phyloP scores from a whole-genome alignment of 352 stramenopile species.

The Thraustotheca clavata region DNA sequence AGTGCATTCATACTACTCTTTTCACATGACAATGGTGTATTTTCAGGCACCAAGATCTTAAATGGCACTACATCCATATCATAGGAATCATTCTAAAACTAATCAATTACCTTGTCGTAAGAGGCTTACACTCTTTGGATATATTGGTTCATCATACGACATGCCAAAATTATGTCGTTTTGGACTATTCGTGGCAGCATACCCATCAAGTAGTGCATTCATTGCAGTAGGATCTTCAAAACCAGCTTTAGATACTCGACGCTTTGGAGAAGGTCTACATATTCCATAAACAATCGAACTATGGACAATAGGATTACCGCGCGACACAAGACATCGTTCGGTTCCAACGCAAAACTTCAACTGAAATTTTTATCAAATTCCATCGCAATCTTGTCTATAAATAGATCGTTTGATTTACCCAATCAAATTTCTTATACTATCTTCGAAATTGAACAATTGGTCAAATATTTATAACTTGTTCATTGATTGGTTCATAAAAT shows the following conservation, averaged over 20 bases:
- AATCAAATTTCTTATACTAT: background rate
- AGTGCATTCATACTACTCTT: slow-evolving; percentile 21
- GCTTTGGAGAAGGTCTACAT: slow-evolving; percentile 18
- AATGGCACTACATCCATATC: slow-evolving; percentile 9
- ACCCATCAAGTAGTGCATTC: slow-evolving; percentile 8
- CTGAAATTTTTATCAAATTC: background rate
- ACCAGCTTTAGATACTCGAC: slow-evolving; percentile 17
- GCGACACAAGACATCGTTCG: background rate
- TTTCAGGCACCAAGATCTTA: slow-evolving; percentile 13
- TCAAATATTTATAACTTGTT: background rate
- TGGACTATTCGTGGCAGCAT: slow-evolving; percentile 4
- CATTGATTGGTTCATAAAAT: background rate
- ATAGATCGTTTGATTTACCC: background rate
- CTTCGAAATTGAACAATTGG: background rate
- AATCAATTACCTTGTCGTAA: slow-evolving; percentile 16
- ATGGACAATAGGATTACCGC: background rate
- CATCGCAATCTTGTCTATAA: background rate
- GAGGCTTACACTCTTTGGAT: slow-evolving; percentile 19
- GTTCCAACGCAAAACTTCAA: background rate
- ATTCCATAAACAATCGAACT: background rate
- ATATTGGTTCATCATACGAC: slow-evolving; percentile 18
- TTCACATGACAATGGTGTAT: slow-evolving; percentile 9
- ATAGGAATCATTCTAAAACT: background rate
- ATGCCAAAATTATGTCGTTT: slow-evolving; percentile 19
- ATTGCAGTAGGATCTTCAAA: slow-evolving; percentile 16